Percentiles rank a stretch among this genome's conserved stretches.
Evolutionary conservation across 257 asterid species (phyloP).

Genomic region (Nicotiana tabacum): DNA sequence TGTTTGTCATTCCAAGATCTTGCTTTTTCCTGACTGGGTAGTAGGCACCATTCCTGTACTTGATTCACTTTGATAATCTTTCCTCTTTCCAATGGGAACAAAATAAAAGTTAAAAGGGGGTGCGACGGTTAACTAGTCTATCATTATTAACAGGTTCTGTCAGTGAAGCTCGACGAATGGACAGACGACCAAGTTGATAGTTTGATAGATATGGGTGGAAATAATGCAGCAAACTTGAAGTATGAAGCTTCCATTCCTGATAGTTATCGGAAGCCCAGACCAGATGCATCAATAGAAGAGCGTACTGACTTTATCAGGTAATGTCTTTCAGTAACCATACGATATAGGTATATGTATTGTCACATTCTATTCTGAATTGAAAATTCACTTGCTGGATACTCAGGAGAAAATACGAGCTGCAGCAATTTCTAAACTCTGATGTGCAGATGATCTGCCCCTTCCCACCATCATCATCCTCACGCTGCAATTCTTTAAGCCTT

Average conservation of each 20-base stretch:
- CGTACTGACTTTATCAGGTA: constrained; percentile 90
- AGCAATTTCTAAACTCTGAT: constrained; percentile 50
- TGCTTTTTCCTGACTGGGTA: not conserved
- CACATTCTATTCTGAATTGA: constrained; percentile 15
- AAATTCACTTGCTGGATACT: constrained; percentile 2
- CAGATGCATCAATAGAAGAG: constrained; percentile 62
- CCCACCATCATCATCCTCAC: constrained; percentile 39
- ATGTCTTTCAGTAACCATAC: not conserved
- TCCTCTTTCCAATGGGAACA: not conserved
- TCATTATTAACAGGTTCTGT: constrained; percentile 47
- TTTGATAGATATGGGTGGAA: constrained; percentile 71
- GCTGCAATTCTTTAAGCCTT: constrained; percentile 31
- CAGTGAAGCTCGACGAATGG: constrained; percentile 91
- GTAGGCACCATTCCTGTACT: not conserved
- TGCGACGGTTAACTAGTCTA: not conserved
- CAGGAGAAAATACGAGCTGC: constrained; percentile 87
- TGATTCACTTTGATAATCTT: not conserved
- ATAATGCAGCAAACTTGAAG: constrained; percentile 55
- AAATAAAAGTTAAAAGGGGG: not conserved
- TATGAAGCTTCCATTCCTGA: constrained; percentile 74
- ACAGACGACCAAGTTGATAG: constrained; percentile 82
- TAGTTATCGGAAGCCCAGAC: constrained; percentile 50
- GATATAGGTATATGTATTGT: not conserved
- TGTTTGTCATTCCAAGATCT: not conserved
- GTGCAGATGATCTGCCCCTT: constrained; percentile 35